These are phyloP conservation scores for Helotiales sp. DNA, from an alignment of 2,329 filamentous ascomycete genomes.

Conservation along the genomic window DNA sequence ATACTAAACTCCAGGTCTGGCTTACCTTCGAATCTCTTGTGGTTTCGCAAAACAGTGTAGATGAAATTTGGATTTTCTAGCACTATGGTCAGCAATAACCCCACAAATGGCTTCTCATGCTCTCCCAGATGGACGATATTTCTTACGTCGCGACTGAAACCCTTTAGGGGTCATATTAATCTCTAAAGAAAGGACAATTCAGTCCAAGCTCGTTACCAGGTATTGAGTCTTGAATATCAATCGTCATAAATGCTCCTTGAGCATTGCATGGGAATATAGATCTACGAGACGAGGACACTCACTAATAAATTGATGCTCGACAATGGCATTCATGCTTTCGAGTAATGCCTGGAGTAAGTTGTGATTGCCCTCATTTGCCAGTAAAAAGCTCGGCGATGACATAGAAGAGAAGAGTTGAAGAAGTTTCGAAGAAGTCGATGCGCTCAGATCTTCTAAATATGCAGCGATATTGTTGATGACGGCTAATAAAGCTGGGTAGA, in stretches of 20 bases:
- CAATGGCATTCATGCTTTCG: slow-evolving; percentile 85
- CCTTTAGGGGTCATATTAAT: slow-evolving; percentile 29
- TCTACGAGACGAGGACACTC: slow-evolving; percentile 43
- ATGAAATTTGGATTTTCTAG: slow-evolving; percentile 79
- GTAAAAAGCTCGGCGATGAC: slow-evolving; percentile 89
- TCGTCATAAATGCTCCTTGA: slow-evolving; percentile 6
- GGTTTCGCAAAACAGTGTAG: slow-evolving; percentile 77
- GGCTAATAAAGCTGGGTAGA: slow-evolving; percentile 89
- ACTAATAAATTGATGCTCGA: slow-evolving; percentile 87
- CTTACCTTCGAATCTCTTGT: slow-evolving; percentile 73
- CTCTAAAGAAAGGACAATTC: slow-evolving; percentile 15
- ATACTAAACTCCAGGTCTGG: background rate
- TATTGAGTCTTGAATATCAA: slow-evolving; percentile 12
- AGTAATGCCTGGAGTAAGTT: slow-evolving; percentile 78
- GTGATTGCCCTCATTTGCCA: slow-evolving; percentile 93
- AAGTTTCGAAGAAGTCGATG: slow-evolving; percentile 77
- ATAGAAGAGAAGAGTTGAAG: slow-evolving; percentile 89
- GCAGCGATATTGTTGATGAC: slow-evolving; percentile 94
- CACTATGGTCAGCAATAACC: slow-evolving; percentile 10
- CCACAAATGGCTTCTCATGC: background rate
- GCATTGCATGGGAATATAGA: background rate
- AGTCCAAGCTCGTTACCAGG: slow-evolving; percentile 18
- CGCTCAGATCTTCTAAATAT: slow-evolving; percentile 77
- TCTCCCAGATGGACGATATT: background rate
- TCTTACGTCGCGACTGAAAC: slow-evolving; percentile 27